These are phyloP conservation scores for Phaeosphaeriaceae sp. DNA, from an alignment of 2,329 filamentous ascomycete species.

Conservation along the genomic window DNA sequence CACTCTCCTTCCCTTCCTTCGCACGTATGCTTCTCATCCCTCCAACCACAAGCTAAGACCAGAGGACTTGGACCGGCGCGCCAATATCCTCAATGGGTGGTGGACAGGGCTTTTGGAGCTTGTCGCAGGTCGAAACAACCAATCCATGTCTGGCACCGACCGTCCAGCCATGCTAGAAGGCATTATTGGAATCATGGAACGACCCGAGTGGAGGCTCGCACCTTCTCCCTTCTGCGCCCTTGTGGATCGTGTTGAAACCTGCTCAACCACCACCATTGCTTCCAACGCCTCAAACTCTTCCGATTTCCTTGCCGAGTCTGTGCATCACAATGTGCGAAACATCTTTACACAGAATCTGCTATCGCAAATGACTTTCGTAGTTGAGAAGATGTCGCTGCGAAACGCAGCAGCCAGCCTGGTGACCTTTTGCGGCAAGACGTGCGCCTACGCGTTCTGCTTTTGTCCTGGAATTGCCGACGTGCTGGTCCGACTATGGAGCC, in stretches of 20 bases:
- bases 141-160: constrained; percentile 83
- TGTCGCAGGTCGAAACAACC: constrained; percentile 75
- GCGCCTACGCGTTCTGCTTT: constrained; percentile 92
- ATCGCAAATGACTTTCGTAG: constrained; percentile 83
- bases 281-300: constrained; percentile 67
- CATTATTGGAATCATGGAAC: constrained; percentile 81
- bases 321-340: constrained; percentile 86
- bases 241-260: constrained; percentile 58
- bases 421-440: constrained; percentile 87
- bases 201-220: constrained; percentile 82
- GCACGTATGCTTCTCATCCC: constrained; percentile 70
- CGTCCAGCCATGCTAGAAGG: constrained; percentile 80
- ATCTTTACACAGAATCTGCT: constrained; percentile 84
- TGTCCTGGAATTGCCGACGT: constrained; percentile 86
- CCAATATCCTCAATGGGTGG: constrained; percentile 86
- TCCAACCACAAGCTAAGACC: constrained; percentile 71
- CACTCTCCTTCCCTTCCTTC: constrained; percentile 77
- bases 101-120: constrained; percentile 84
- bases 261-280: constrained; percentile 56
- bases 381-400: constrained; percentile 84
- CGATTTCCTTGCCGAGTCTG: constrained; percentile 75
- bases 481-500: constrained; percentile 79
- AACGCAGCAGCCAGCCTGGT: constrained; percentile 71
- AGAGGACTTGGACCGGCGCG: constrained; percentile 81
- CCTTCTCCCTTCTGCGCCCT: constrained; percentile 72